Base-by-base conservation (phyloP, 2,329 filamentous ascomycete genomes). In the Diplodia mutila region DNA sequence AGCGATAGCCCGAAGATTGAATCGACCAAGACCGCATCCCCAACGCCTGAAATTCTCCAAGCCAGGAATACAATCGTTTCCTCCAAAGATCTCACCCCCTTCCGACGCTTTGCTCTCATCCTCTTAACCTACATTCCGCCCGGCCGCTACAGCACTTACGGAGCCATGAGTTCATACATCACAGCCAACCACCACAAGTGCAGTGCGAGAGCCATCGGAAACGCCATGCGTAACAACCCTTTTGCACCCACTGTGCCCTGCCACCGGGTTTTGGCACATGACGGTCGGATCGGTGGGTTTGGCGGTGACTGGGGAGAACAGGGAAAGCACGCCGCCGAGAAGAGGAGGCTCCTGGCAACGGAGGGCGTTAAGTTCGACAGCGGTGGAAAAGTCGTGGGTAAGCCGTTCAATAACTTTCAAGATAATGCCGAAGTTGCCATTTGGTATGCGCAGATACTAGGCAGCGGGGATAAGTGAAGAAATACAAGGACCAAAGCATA, bases 251-350 rank as follows among this genome's bases (percentile, higher is more conserved):
- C 77, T 21, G 79, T 82, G 5, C 80, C 80, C 0, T 82, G 80
- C 59, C 80, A 82, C 69, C 72, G 80, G 3, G 75, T 79, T 6
- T 65, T 79, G 57, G 76, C 77, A 84, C 57, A 61, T 12, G 57
- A 61, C 5, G 57, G 57, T 23, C 27, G 57, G 7, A 51, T 61
- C 21, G 57, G 85, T 18, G 85, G 85, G 12, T 86, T 86, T 71
- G 80, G 82, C 46, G 85, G 85, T 16, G 76, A 78, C 39, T 83
- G 83, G 82, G 79, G 80, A 29, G 80, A 81, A 67, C 75, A 80
- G n/a, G 80, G 80, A 5, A 78, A 78, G 69, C 77, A 79, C 73
- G 79, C 79, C 14, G 72, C 71, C 21, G 75, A 80, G 68, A 84
- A 83, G 72, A 77, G 75, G 53, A 75, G 75, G 67, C 69, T 83